Evolutionary conservation across 2,329 filamentous ascomycete genomes (phyloP).

Genomic region (Ceratocystiopsis minuta): DNA sequence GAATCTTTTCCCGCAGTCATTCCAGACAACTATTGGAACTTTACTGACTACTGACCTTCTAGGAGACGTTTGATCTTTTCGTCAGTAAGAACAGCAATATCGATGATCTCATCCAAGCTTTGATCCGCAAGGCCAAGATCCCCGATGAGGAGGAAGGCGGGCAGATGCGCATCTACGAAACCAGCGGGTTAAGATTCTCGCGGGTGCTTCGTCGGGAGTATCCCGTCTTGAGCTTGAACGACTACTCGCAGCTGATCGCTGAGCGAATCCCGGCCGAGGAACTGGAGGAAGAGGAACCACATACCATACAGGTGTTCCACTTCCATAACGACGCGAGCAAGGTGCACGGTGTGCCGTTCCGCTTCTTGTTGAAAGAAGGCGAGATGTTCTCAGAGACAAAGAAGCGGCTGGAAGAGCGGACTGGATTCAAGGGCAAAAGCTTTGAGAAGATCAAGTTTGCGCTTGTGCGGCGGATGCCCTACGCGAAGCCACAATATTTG

Average conservation of each 20-base stretch:
- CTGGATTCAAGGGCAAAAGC: slow-evolving; percentile 90
- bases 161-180: slow-evolving; percentile 66
- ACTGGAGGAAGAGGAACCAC: slow-evolving; percentile 33
- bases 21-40: too few species aligned
- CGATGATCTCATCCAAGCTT: slow-evolving; percentile 54
- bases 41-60: slow-evolving; percentile 10
- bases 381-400: slow-evolving; percentile 85
- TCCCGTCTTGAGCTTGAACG: slow-evolving; percentile 64
- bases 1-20: slow-evolving; percentile 2
- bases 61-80: slow-evolving; percentile 67
- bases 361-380: slow-evolving; percentile 68
- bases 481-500: slow-evolving; percentile 65
- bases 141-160: slow-evolving; percentile 52
- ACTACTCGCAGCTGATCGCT: slow-evolving; percentile 67
- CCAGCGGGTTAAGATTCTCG: slow-evolving; percentile 66
- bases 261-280: slow-evolving; percentile 66
- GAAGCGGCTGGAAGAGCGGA: slow-evolving; percentile 81
- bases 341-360: slow-evolving; percentile 77
- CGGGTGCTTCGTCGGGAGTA: slow-evolving; percentile 55
- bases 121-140: slow-evolving; percentile 68
- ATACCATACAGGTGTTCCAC: slow-evolving; percentile 67
- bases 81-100: slow-evolving; percentile 75
- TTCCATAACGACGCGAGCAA: slow-evolving; percentile 81
- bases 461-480: slow-evolving; percentile 51
- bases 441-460: slow-evolving; percentile 98